Evolutionary conservation across 2,329 filamentous ascomycete genomes (phyloP), one percentile per base, ranked within the genome.

Genomic region (Didymella pinodella): DNA sequence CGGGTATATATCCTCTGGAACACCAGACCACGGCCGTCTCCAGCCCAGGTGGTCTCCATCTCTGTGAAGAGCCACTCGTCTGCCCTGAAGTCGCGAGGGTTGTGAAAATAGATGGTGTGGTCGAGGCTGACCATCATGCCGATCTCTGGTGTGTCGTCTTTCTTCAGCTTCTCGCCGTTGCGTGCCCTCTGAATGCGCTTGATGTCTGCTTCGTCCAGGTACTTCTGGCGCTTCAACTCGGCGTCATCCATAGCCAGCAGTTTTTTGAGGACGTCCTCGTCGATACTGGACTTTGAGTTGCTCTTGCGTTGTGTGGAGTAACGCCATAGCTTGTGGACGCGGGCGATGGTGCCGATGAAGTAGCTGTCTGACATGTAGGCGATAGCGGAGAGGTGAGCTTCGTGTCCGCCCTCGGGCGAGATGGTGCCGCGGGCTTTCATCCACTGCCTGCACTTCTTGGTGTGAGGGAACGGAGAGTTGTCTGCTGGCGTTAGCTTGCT

Each of bases 291-390:
- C 63, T 75, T 76, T 16, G 69, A 65, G 10, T 73, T 72, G 65
- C 60, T 67, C 62, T 75, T 71, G 61, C 75, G 71, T 4, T 61
- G 82, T 12, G 80, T 84, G 0, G 85, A 86, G 74, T 91, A 92
- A 14, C 91, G 84, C 85, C 90, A 93, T 34, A 97, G 83, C 56
- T 87, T 85, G 77, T 97, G 93, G 54, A 93, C 88, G 20, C 92
- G 87, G 28, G 89, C 83, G 7, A 97, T 87, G 2, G 93, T 97
- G 38, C 91, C 93, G 76, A 98, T 93, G 79, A 99, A 98, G 80
- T 91, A 95, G 73, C 86, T 90, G 79, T 98, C 94, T 26, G 89
- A 92, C 81, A 98, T 91, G 80, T 98, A 99, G 25, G 94, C 94
- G 62, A 99, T 83, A 8, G 95, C 95, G 36, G 86, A 90, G 34